phyloP scores from a whole-genome alignment of 257 asterid genomes.

The Nicotiana tomentosiformis region DNA sequence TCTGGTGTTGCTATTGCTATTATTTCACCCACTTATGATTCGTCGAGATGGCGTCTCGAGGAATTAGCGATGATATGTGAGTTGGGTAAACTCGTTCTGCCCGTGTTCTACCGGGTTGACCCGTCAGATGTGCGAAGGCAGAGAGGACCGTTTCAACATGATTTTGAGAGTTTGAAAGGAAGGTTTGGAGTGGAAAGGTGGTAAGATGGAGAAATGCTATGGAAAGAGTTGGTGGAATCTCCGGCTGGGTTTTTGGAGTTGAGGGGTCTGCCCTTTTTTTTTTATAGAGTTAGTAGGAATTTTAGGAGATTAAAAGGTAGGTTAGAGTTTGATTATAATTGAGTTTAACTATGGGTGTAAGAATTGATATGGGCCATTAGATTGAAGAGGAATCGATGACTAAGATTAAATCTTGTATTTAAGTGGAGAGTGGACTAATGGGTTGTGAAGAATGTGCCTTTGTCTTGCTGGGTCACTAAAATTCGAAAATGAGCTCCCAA shows the following conservation, averaged over 20 bases:
- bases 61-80: conserved; percentile 25
- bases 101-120: conserved; percentile 21
- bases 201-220: conserved; percentile 32
- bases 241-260: conserved; percentile 12
- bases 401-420: no score
- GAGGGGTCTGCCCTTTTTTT: no score
- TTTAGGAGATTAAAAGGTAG: no score
- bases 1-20: conserved; percentile 30
- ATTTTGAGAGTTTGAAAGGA: conserved; percentile 12
- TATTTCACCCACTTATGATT: conserved; percentile 23
- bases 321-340: no score
- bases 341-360: no score
- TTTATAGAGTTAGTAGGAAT: no score
- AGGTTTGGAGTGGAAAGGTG: conserved; percentile 9
- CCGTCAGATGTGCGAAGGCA: conserved; percentile 30
- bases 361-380: no score
- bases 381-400: no score
- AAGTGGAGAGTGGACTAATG: no score
- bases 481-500: no score
- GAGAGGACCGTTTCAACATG: conserved; percentile 16
- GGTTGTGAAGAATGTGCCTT: no score
- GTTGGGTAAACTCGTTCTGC: conserved; percentile 13
- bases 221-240: conserved; percentile 20
- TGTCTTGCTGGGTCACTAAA: no score
- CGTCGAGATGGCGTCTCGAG: conserved; percentile 31